Evolutionary conservation across 2,329 filamentous ascomycete species (phyloP).

Genomic region (Colletotrichum scovillei): DNA sequence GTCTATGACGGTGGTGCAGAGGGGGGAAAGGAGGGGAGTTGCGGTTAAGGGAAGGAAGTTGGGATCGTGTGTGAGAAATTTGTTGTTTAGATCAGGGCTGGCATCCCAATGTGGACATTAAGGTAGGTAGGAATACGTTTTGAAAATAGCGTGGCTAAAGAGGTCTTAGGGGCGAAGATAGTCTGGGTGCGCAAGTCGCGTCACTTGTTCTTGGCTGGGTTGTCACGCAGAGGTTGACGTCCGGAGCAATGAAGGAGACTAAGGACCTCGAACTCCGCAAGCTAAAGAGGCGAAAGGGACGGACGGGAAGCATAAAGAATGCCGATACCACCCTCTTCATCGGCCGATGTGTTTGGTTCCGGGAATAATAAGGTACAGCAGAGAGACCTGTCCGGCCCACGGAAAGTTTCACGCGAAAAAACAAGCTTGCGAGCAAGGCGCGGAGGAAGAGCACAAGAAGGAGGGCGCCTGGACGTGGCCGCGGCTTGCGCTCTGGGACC

Average conservation of each 20-base stretch:
- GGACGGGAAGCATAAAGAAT: constrained; percentile 5
- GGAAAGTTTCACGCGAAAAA: constrained; percentile 29
- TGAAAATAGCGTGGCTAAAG: neutral
- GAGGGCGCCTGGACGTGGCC: neutral
- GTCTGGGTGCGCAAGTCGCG: constrained; percentile 12
- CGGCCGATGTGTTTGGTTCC: neutral
- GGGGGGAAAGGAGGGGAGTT: neutral
- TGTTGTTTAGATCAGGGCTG: neutral
- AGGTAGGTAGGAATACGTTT: neutral
- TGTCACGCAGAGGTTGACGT: constrained; percentile 24
- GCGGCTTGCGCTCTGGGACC: neutral
- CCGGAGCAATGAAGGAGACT: neutral
- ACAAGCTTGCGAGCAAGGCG: constrained; percentile 22
- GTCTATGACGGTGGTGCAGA: neutral
- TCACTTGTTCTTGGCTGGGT: constrained; percentile 29
- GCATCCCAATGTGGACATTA: neutral
- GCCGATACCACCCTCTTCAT: constrained; percentile 7
- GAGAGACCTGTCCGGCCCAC: neutral
- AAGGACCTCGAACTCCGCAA: neutral
- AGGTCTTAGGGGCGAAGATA: constrained; percentile 1
- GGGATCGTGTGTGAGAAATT: neutral
- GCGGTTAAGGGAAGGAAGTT: neutral
- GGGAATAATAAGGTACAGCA: neutral
- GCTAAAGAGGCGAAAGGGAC: neutral
- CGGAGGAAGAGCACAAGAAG: neutral